Conservation (phyloP, 1,284 basidiomycete species). For the Ceratobasidium sp. region DNA sequence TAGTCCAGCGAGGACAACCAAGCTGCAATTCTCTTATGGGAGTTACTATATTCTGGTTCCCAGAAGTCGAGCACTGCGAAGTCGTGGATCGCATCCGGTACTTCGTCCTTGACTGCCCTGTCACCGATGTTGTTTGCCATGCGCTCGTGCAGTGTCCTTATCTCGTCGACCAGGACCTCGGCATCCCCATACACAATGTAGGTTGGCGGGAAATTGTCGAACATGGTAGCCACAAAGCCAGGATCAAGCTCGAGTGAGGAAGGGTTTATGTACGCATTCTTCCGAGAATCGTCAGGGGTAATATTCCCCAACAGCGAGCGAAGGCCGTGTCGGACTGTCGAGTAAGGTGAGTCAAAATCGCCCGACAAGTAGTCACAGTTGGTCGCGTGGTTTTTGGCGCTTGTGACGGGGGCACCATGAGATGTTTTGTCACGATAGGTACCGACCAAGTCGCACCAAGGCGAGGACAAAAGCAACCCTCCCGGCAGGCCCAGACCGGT, state of each 20-base stretch:
- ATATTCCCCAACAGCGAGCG: conserved; percentile 51
- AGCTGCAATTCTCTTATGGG: conserved; percentile 42
- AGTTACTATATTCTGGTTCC: conserved; percentile 64
- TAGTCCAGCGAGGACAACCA: conserved; percentile 27
- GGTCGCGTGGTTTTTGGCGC: conserved; percentile 49
- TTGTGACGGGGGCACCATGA: conserved; percentile 54
- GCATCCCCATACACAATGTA: conserved; percentile 66
- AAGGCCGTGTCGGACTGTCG: conserved; percentile 24
- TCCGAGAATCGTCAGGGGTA: conserved; percentile 55
- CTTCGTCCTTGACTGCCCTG: conserved; percentile 57
- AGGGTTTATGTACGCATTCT: conserved; percentile 67
- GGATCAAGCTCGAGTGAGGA: conserved; percentile 59
- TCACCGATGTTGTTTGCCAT: conserved; percentile 60
- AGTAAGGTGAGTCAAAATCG: conserved; percentile 42
- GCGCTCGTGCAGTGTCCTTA: conserved; percentile 58
- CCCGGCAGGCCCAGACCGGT: conserved; percentile 61
- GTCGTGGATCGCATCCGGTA: conserved; percentile 65
- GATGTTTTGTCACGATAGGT: conserved; percentile 52
- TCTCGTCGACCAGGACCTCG: conserved; percentile 65
- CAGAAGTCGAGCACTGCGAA: conserved; percentile 62
- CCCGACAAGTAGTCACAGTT: conserved; percentile 56
- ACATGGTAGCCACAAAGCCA: conserved; percentile 54
- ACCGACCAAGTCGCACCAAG: conserved; percentile 65
- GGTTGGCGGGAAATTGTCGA: conserved; percentile 66
- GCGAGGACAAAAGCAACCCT: conserved; percentile 66